These are phyloP conservation scores for Entelexis paramagnoliae DNA, from an alignment of 1,139 yeast genomes.

Conservation along the genomic window DNA sequence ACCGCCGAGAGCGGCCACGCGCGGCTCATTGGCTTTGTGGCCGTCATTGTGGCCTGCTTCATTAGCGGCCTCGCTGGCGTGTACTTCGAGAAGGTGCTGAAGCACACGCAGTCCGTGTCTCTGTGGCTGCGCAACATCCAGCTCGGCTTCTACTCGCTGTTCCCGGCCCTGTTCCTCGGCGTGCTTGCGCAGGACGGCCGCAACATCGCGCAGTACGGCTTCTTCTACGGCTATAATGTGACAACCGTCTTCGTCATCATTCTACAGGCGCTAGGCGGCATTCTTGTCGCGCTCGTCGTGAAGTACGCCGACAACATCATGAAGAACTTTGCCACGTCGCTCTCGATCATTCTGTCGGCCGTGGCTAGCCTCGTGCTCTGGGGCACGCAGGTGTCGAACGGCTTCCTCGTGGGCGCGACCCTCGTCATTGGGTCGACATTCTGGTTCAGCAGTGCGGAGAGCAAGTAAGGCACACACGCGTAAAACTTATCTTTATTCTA, in stretches of 20 bases:
- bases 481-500: no score
- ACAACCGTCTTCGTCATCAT: conserved; percentile 35
- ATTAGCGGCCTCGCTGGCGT: conserved; percentile 37
- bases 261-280: conserved; percentile 37
- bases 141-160: conserved; percentile 34
- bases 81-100: conserved; percentile 37
- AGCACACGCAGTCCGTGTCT: conserved; percentile 29
- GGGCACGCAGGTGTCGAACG: conserved; percentile 31
- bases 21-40: conserved; percentile 31
- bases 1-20: conserved; percentile 26
- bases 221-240: conserved; percentile 35
- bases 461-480: background rate
- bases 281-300: conserved; percentile 36
- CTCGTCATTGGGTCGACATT: conserved; percentile 35
- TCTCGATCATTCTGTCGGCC: conserved; percentile 35
- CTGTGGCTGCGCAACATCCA: conserved; percentile 37
- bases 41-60: conserved; percentile 34
- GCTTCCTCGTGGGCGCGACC: conserved; percentile 33
- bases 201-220: conserved; percentile 31
- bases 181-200: conserved; percentile 33
- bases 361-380: conserved; percentile 34
- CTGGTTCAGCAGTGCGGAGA: conserved; percentile 19
- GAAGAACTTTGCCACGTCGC: conserved; percentile 38
- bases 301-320: conserved; percentile 38
- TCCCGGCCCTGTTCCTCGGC: conserved; percentile 36